Conservation (phyloP, 2,329 filamentous ascomycete genomes). For the Pseudodiploospora longispora region DNA sequence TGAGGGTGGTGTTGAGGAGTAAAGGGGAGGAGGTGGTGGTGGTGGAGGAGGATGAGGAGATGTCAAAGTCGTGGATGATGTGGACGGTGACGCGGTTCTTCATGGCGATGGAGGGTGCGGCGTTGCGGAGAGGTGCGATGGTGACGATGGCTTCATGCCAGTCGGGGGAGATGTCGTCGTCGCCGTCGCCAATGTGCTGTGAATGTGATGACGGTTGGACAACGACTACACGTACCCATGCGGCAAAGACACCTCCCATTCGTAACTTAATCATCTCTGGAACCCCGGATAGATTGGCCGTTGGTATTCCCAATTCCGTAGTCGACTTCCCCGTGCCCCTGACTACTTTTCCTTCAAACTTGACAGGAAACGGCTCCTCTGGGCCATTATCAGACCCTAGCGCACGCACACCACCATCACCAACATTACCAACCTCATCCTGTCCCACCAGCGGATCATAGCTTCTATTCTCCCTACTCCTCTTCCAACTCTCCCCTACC, state of each 20-base stretch:
- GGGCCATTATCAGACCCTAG: slow-evolving; percentile 45
- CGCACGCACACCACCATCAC: slow-evolving; percentile 25
- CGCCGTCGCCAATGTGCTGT: slow-evolving; percentile 9
- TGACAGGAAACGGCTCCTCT: slow-evolving; percentile 43
- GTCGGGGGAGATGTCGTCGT: slow-evolving; percentile 26
- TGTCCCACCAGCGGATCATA: slow-evolving; percentile 29
- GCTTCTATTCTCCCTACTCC: slow-evolving; percentile 18
- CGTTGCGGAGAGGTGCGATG: slow-evolving; percentile 41
- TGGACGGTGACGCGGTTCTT: slow-evolving; percentile 45
- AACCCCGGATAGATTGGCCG: slow-evolving; percentile 45
- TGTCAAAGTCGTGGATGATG: slow-evolving; percentile 44
- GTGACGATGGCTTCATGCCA: slow-evolving; percentile 56
- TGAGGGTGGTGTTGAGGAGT: slow-evolving; percentile 36
- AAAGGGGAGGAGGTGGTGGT: slow-evolving; percentile 10
- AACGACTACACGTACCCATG: slow-evolving; percentile 45
- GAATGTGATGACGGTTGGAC: slow-evolving; percentile 8
- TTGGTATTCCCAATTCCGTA: slow-evolving; percentile 39
- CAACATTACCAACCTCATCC: slow-evolving; percentile 12
- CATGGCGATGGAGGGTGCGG: slow-evolving; percentile 36
- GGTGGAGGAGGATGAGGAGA: slow-evolving; percentile 29
- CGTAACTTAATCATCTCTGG: slow-evolving; percentile 44
- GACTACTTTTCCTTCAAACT: slow-evolving; percentile 40
- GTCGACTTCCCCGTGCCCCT: slow-evolving; percentile 34
- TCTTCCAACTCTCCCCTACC: slow-evolving; percentile 28
- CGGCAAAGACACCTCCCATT: slow-evolving; percentile 55